Evolutionary conservation across 352 stramenopile species (phyloP).

Genomic region (Aphanomyces euteiches): DNA sequence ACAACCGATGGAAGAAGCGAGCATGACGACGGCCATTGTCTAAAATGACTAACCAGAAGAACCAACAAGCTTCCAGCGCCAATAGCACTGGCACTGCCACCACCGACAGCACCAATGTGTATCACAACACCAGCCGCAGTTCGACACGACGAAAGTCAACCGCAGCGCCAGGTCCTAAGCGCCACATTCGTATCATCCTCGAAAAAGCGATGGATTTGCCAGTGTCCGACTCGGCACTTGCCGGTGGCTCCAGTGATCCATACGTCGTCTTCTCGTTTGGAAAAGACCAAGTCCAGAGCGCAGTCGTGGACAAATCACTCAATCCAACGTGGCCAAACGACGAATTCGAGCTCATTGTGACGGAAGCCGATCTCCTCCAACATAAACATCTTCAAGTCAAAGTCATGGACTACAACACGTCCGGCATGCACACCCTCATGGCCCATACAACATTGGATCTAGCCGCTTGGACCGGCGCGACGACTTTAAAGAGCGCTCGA

Average conservation of each 20-base stretch:
- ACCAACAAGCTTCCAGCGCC: no score
- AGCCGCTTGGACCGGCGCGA: not conserved
- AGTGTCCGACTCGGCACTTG: not conserved
- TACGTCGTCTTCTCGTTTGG: constrained; percentile 12
- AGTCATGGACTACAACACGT: not conserved
- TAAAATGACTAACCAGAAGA: no score
- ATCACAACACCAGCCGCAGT: not conserved
- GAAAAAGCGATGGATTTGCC: constrained; percentile 19
- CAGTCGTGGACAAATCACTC: not conserved
- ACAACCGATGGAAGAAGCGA: no score
- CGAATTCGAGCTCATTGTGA: not conserved
- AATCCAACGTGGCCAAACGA: constrained; percentile 3
- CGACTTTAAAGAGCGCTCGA: not conserved
- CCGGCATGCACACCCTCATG: not conserved
- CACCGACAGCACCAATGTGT: not conserved
- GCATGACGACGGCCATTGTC: no score
- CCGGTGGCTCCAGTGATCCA: not conserved
- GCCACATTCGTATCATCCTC: not conserved
- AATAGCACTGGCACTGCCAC: no score
- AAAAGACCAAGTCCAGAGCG: not conserved
- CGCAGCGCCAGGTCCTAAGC: not conserved
- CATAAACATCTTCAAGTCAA: not conserved
- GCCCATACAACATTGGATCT: not conserved
- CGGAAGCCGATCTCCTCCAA: not conserved
- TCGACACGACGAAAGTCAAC: not conserved